phyloP scores from a whole-genome alignment of 768 basidiomycete genomes.

The Psilocybe subaeruginosa region DNA sequence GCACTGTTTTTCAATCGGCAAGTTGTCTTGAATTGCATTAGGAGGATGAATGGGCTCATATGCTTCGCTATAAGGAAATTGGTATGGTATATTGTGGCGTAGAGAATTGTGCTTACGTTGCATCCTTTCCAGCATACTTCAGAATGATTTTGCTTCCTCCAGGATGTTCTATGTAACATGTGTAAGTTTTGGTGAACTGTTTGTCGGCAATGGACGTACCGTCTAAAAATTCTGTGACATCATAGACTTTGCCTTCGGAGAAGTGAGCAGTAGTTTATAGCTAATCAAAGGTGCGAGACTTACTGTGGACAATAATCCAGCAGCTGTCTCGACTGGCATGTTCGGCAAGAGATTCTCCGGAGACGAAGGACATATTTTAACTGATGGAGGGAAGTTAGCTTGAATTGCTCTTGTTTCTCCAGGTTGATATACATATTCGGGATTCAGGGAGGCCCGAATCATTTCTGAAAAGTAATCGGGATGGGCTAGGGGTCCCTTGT shows the following conservation, averaged over 20 bases:
- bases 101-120: slow-evolving; percentile 60
- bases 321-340: slow-evolving; percentile 37
- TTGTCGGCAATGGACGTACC: slow-evolving; percentile 37
- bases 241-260: slow-evolving; percentile 66
- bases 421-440: slow-evolving; percentile 25
- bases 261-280: background rate
- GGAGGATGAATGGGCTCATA: slow-evolving; percentile 92
- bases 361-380: slow-evolving; percentile 31
- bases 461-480: slow-evolving; percentile 9
- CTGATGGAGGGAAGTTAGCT: background rate
- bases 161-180: slow-evolving; percentile 59
- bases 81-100: background rate
- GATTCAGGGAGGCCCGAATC: slow-evolving; percentile 18
- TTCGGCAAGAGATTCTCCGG: slow-evolving; percentile 31
- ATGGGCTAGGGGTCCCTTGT: slow-evolving; percentile 11
- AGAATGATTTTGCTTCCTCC: slow-evolving; percentile 86
- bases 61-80: slow-evolving; percentile 53
- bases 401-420: background rate
- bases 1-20: slow-evolving; percentile 86
- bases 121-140: slow-evolving; percentile 89
- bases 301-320: slow-evolving; percentile 82
- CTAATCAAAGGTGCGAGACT: slow-evolving; percentile 12
- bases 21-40: slow-evolving; percentile 73
- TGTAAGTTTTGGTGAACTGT: background rate
- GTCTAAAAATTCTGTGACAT: slow-evolving; percentile 78